Evolutionary conservation across 768 basidiomycete genomes (phyloP), one percentile per base, ranked within the genome.

Genomic region (Stropharia rugosoannulata): DNA sequence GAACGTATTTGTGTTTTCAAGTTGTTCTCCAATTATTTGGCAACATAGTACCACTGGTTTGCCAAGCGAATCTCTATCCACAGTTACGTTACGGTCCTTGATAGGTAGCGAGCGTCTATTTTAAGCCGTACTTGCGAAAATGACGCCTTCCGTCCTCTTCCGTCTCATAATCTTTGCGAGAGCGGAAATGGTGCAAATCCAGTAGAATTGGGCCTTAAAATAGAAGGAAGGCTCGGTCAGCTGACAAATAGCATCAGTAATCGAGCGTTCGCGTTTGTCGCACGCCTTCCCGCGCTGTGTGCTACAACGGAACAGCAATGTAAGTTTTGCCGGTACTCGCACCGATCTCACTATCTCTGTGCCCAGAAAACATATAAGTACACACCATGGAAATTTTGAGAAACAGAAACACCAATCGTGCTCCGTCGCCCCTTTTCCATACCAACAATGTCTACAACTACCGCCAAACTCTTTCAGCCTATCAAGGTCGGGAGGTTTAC

Each of bases 381-480:
- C 40, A 19, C 5, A 12, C 40, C 13, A 41, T 41, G 40, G 40
- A 41, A 41, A 15, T 41, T 15, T 41, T 15, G n/a, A 9, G 40
- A n/a, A 41, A 19, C 40, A n/a, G 40, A n/a, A 19, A 41, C 15
- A 41, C 1, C 13, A 15, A 15, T 1, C 40, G 13, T n/a, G 3
- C 19, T n/a, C 50, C 22, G 37, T 16, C n/a, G 36, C 46, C 16
- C 16, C 46, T 13, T 27, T 29, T 29, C 7, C 46, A 15, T 29
- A 48, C 10, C 27, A 15, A 39, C 22, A 18, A 61, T 58, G 56
- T 51, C 59, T 3, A 49, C 22, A 22, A 4, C 56, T 2, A 47
- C 63, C 15, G 15, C 27, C 22, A 68, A 66, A 18, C 78, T 82
- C 25, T 84, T 84, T 64, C 72, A 74, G 42, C 77, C 82, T 6